Percentiles rank a stretch among this genome's conserved stretches.
phyloP scores from a whole-genome alignment of 257 asterid species.

The Solanum chmielewskii region DNA sequence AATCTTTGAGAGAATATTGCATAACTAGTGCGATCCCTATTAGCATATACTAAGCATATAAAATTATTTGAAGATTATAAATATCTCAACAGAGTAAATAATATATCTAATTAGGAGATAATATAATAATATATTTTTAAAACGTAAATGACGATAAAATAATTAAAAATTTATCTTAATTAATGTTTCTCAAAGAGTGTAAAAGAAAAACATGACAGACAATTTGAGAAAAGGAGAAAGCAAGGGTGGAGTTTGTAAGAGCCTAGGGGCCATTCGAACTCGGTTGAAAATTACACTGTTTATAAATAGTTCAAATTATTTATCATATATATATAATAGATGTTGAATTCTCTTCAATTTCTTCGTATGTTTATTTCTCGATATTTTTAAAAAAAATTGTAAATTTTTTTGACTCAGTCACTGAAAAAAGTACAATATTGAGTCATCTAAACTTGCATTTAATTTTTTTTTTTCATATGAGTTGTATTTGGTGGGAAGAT shows the following conservation, averaged over 20 bases:
- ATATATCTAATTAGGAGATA: background rate
- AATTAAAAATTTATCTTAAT: background rate
- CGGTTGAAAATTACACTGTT: rapidly evolving
- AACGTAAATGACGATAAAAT: rapidly evolving
- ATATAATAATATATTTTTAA: background rate
- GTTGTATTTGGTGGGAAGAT: background rate
- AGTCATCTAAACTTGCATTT: background rate
- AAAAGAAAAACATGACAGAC: background rate
- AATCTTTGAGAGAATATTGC: background rate
- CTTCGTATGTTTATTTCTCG: background rate
- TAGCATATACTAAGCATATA: background rate
- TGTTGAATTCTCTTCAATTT: background rate
- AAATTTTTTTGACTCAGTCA: rapidly evolving
- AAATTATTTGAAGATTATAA: background rate
- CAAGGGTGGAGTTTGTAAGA: background rate
- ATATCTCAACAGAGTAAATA: background rate
- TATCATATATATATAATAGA: background rate
- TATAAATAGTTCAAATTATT: background rate
- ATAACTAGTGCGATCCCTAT: background rate
- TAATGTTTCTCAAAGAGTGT: rapidly evolving
- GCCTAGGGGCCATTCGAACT: background rate
- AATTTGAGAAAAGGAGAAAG: background rate
- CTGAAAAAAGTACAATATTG: rapidly evolving
- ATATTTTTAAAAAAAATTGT: background rate
- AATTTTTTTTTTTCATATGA: background rate